Base-by-base conservation (phyloP, 2,329 filamentous ascomycete species). In the Colletotrichum sp. region DNA sequence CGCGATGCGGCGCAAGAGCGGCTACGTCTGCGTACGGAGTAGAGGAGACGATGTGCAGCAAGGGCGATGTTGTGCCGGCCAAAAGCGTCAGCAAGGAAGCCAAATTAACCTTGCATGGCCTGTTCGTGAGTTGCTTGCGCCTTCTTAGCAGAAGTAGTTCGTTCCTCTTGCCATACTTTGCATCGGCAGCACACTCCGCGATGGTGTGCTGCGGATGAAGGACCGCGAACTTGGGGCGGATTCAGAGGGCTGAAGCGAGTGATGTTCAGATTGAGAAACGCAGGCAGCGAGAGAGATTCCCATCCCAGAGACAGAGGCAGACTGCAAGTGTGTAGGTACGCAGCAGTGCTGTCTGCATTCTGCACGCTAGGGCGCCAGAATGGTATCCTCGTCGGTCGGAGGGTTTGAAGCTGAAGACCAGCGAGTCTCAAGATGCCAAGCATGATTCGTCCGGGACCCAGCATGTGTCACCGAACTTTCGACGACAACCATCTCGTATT, bases 391-490 rank as follows among this genome's bases (percentile, higher is more conserved):
- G 64, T 61, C 36, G 73, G 48, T 58, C 63, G 34, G 73, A 69
- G 69, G 69, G 69, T 75, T 75, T 75, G 73, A 73, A 66, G 63
- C 62, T 68, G 73, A 64, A 68, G 58, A 73, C 26, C 38, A 58
- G 63, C 48, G 73, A 75, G 73, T 73, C 63, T 75, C 69, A 73
- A 73, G 58, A 75, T 75, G 73, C 69, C 73, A 73, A 75, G 73
- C 69, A 73, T 73, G 43, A 69, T 69, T 59, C 48, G 48, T 58
- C 58, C 64, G 16, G 64, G 36, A 30, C 58, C 73, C 43, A 64
- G 70, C 69, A 67, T 59, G 69, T 72, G 69, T 73, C 69, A 26
- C 64, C 59, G 73, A 73, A 64, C 64, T 58, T 73, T 73, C 58
- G 48, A 68, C 62, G 58, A 72, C 55, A 32, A 28, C 32, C 62